Evolutionary conservation across 768 basidiomycete species (phyloP).

Genomic region (Amanita jacksonii): DNA sequence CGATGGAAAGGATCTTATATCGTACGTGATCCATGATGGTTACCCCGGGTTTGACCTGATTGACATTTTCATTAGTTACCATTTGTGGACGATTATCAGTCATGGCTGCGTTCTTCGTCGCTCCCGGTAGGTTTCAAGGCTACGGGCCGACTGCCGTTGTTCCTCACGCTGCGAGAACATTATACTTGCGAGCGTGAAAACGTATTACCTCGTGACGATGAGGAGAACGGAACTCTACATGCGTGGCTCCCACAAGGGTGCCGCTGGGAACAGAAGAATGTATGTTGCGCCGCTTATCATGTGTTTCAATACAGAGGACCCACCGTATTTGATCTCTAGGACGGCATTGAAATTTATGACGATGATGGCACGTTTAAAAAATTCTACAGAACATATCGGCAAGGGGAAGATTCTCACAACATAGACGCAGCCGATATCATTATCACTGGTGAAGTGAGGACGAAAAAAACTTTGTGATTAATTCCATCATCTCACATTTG

Average conservation of each 20-base stretch:
- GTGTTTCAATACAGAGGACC: no score
- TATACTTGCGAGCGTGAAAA: conserved; percentile 26
- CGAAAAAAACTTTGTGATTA: no score
- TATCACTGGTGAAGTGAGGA: conserved; percentile 41
- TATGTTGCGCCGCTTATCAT: conserved; percentile 21
- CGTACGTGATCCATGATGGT: conserved; percentile 20
- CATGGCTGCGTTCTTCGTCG: conserved; percentile 24
- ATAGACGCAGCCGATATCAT: conserved; percentile 35
- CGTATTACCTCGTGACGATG: conserved; percentile 25
- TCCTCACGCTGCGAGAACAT: conserved; percentile 39
- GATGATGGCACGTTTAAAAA: conserved; percentile 24
- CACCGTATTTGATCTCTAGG: conserved; percentile 33
- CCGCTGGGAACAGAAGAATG: conserved; percentile 28
- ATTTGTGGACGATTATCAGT: conserved; percentile 25
- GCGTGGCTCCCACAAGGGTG: conserved; percentile 37
- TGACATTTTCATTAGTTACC: conserved; percentile 26
- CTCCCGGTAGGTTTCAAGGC: conserved; percentile 25
- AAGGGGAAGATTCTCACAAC: conserved; percentile 12
- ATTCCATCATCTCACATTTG: background rate
- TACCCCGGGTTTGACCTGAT: conserved; percentile 2
- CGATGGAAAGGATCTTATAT: conserved; percentile 41
- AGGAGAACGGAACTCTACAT: conserved; percentile 27
- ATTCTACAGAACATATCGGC: conserved; percentile 28
- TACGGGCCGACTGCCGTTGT: conserved; percentile 36
- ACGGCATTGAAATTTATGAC: conserved; percentile 34